Conservation (phyloP, 441 rosid genomes). For the Omphalea diandra region DNA sequence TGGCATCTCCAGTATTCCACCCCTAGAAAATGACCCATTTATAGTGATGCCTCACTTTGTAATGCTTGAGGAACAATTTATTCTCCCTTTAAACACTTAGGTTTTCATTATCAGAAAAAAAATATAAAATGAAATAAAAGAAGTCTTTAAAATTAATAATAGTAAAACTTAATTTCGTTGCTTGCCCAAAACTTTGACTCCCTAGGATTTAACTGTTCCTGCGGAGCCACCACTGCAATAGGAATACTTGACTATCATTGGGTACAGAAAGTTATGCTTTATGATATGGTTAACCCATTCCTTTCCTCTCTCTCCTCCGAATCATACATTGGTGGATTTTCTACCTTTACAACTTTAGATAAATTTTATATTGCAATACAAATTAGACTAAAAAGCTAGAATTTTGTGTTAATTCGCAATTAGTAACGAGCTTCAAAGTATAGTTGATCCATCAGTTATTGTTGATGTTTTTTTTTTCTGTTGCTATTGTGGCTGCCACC, state of each 20-base stretch:
- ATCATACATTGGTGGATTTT: neutral
- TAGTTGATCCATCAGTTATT: neutral
- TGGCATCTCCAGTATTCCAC: no score
- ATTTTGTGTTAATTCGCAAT: neutral
- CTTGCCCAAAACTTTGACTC: neutral
- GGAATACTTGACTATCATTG: neutral
- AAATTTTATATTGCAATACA: neutral
- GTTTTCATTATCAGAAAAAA: no score
- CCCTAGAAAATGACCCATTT: neutral
- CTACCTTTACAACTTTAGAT: neutral
- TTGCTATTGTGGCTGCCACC: neutral
- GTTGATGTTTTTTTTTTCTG: neutral
- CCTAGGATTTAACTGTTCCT: neutral
- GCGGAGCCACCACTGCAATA: neutral
- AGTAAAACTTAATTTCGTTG: no score
- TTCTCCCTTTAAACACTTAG: neutral
- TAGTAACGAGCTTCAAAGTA: neutral
- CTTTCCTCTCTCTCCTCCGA: neutral
- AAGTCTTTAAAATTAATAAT: neutral
- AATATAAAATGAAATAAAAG: slow-evolving; percentile 1
- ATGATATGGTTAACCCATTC: neutral
- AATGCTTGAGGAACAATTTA: neutral
- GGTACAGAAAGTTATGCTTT: neutral
- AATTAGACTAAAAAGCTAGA: neutral
- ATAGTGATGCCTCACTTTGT: neutral